Evolutionary conservation across 345 rosid genomes (phyloP), one percentile per base, ranked within the genome.

Genomic region (Acer campestre): DNA sequence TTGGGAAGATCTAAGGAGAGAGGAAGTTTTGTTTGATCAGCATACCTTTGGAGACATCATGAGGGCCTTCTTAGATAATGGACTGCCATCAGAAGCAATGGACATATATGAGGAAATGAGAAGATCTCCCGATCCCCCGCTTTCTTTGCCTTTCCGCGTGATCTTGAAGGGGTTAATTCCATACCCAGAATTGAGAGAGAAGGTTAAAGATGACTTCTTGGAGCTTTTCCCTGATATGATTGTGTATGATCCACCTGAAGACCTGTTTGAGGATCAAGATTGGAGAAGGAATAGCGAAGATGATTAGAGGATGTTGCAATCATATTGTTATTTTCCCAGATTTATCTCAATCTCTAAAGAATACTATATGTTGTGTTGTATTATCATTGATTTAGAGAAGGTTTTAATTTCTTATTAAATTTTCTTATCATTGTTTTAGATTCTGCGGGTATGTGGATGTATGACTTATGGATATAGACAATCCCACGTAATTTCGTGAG

Each of bases 121-220:
- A 80, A 86, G 70, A 55, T 96, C 99, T 70, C 95, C 98, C 20
- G 97, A 91, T 44, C 90, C 86, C 12, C 99, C 99, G 7, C 53
- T 94, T 79, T 92, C 98, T 44, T 66, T 94, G 81, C 97, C 99
- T 51, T 96, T 92, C 78, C 92, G 98, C 14, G 98, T 92, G 83
- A 94, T 96, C 40, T 64, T 92, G 76, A 96, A 94, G 82, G 99
- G 99, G n/a, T 88, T 96, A 7, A 76, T 91, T 76, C 88, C 90
- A 27, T 94, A 90, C 73, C 98, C 94, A n/a, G 97, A 96, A 66
- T 40, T 92, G 38, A 86, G 98, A 77, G 92, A 90, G 85, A 88
- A 85, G 79, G 90, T 92, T 22, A 96, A 96, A 81, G 90, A 89
- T 10, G 98, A 94, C 70, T 92, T 96, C 86, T 81, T 94, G 86